Percentiles rank a stretch among this genome's conserved stretches.
Conservation (phyloP, 768 basidiomycete species). For the Mycena metata region DNA sequence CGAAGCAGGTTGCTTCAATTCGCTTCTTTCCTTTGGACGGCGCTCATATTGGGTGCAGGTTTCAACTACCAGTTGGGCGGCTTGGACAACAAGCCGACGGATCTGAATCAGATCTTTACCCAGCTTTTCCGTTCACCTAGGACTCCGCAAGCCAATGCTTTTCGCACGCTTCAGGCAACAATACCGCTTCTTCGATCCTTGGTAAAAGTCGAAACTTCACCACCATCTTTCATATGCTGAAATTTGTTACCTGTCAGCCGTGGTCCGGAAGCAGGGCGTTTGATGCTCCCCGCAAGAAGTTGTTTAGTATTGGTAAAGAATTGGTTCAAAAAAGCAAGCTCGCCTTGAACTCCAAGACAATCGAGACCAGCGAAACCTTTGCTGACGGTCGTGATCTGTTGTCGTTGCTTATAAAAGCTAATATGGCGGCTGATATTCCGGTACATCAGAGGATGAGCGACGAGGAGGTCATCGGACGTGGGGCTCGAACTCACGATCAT, state of each 20-base stretch:
- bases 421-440: constrained; percentile 61
- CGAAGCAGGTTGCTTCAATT: constrained; percentile 47
- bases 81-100: constrained; percentile 46
- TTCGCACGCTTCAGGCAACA: constrained; percentile 39
- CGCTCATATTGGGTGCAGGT: constrained; percentile 41
- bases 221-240: not conserved
- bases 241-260: not conserved
- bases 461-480: constrained; percentile 56
- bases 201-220: constrained; percentile 28
- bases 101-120: constrained; percentile 50
- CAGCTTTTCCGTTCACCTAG: constrained; percentile 42
- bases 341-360: constrained; percentile 37
- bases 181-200: constrained; percentile 48
- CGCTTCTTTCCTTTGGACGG: no score
- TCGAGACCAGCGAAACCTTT: constrained; percentile 30
- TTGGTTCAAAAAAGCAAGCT: constrained; percentile 57
- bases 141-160: constrained; percentile 3
- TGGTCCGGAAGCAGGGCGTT: constrained; percentile 22
- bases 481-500: not conserved
- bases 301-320: constrained; percentile 54
- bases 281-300: constrained; percentile 43
- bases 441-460: constrained; percentile 60
- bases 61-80: constrained; percentile 55
- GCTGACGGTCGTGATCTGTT: constrained; percentile 59
- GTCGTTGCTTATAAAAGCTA: constrained; percentile 62